Base-by-base conservation (phyloP, 2,329 filamentous ascomycete genomes). In the Aspergillus quadricinctus region DNA sequence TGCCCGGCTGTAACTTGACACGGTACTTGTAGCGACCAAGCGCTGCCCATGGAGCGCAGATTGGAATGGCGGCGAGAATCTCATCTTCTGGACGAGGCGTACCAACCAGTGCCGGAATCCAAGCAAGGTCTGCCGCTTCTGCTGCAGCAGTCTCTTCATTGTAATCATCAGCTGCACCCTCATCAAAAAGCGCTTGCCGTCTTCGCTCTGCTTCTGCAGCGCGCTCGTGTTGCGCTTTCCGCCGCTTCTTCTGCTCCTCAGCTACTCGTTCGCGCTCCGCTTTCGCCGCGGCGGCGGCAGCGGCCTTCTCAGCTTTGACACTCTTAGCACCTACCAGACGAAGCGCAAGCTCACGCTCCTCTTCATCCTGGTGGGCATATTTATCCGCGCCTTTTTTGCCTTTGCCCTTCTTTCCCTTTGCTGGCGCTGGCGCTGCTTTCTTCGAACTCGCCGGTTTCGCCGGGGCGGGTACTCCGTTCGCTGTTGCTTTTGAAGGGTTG, bases 351-450 rank as follows among this genome's bases (percentile, higher is more conserved):
- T 83, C 84, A 11, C 92, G 90, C 68, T 99, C 94, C 73, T 96
- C 93, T 54, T 96, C 92, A 65, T 97, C 93, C 79, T 97, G 94
- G 65, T 95, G 80, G 48, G 89, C 93, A 76, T 99, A 99, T 72
- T 96, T 97, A 57, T 84, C 79, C 3, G 90, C 90, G 1, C 90
- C 86, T 72, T 94, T 96, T 78, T 95, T 96, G 46, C 87, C 86
- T 71, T 96, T 96, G 57, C 82, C 83, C 56, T 84, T 86, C 72
- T 95, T 91, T 29, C 92, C 91, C 56, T 92, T 86, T 14, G 81
- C 74, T 48, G 66, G 62, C 14, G 66, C 56, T 23, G 54, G 55
- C 3, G 56, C 50, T 27, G 43, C 19, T 54, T 62, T 53, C 48
- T 66, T 64, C 19, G 56, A 46, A 17, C 60, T 54, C 6, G 58